Conservation (phyloP, 2,329 filamentous ascomycete genomes). For the Botrytis byssoidea region DNA sequence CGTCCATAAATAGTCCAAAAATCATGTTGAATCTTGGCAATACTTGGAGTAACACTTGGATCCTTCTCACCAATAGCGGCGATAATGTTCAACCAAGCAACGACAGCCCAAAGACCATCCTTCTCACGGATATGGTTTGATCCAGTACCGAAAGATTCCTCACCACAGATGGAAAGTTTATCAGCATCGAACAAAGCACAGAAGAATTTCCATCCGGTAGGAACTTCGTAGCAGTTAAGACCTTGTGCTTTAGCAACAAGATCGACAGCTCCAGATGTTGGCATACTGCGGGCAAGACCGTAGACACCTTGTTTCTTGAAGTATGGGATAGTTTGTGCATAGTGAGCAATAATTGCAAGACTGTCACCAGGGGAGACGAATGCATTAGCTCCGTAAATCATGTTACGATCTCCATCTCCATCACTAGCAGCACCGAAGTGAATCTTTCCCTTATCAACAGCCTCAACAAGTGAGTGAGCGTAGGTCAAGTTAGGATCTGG, state of each 20-base stretch:
- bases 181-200: conserved; percentile 91
- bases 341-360: conserved; percentile 95
- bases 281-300: conserved; percentile 95
- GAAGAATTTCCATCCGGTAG: conserved; percentile 99
- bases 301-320: conserved; percentile 97
- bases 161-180: conserved; percentile 97
- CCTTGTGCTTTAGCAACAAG: conserved; percentile 94
- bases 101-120: conserved; percentile 95
- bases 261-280: conserved; percentile 92
- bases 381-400: conserved; percentile 97
- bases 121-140: conserved; percentile 99
- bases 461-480: conserved; percentile 89
- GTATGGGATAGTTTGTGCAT: conserved; percentile 94
- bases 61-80: conserved; percentile 85
- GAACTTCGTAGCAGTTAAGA: conserved; percentile 90
- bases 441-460: conserved; percentile 85
- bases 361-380: conserved; percentile 98
- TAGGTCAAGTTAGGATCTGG: conserved; percentile 98
- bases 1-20: conserved; percentile 97
- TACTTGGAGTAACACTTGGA: conserved; percentile 78
- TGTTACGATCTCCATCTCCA: conserved; percentile 97
- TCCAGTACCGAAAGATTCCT: conserved; percentile 97
- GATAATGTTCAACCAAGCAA: conserved; percentile 98
- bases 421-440: conserved; percentile 97
- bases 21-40: conserved; percentile 92